Base-by-base conservation (phyloP, 148 eudicot genomes). In the Drosera capensis region DNA sequence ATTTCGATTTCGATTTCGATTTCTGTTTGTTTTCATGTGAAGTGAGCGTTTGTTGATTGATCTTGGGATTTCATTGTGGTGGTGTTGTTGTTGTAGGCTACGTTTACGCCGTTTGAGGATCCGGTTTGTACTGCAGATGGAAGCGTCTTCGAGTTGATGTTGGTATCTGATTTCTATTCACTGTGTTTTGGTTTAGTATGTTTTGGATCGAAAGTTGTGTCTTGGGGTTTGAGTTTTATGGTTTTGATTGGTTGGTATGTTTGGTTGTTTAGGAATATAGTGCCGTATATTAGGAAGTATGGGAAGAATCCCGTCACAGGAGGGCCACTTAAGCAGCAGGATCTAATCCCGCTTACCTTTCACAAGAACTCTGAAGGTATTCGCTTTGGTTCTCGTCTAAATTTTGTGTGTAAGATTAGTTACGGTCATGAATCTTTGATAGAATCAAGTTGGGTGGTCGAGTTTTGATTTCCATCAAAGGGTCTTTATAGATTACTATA, bases 241-340 rank as follows among this genome's bases (percentile, higher is more conserved):
- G n/a, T n/a, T n/a, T n/a, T n/a, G n/a, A n/a, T n/a, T n/a, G n/a
- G n/a, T n/a, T n/a, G n/a, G n/a, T n/a, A n/a, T n/a, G n/a, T n/a
- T n/a, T n/a, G n/a, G n/a, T n/a, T n/a, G n/a, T n/a, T n/a, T n/a
- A 90, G 97, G 97, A 66, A 74, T 62, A 80, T 90, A 15, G 58
- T 81, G 21, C 95, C 97, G 0, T 90, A 90, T 38, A 67, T 90
- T 19, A 63, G 65, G 41, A 90, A 90, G 70, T 80, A 68, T 23
- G 95, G 97, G 23, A 84, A 67, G 64, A 75, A 90, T 55, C 97
- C 97, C 0, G 97, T 84, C 15, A 80, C 93, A 1, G 97, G 97
- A 43, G 69, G 62, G 25, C 78, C 79, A 2, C 78, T 90, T 13
- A 73, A 73, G 74, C 79, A 62, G 43, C 74, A 67, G 52, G 78